A percentile compares a stretch with the other conserved stretches of the same genome.
Evolutionary conservation across 1,284 basidiomycete species (phyloP).

Genomic region (Tetrapyrgos nigripes): DNA sequence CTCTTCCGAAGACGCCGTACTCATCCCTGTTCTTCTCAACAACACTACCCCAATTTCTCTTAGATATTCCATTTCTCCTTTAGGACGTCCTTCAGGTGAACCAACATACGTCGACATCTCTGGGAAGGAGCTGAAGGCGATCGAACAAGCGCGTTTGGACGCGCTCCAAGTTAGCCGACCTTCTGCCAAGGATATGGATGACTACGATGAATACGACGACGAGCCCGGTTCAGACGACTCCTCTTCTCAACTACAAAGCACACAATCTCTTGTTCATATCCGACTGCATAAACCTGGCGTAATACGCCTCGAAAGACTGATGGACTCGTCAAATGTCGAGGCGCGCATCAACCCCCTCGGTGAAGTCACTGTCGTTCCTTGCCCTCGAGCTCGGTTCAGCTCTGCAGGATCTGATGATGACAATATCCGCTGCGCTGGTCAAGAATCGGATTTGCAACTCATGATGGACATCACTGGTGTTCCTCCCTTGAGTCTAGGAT

Average conservation of each 20-base stretch:
- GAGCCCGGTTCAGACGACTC: constrained; percentile 54
- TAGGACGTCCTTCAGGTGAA: constrained; percentile 59
- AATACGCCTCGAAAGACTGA: constrained; percentile 74
- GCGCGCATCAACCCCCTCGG: constrained; percentile 69
- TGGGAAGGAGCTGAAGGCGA: constrained; percentile 69
- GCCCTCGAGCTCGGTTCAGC: constrained; percentile 77
- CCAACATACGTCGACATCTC: constrained; percentile 63
- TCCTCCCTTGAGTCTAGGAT: constrained; percentile 79
- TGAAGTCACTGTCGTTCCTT: constrained; percentile 82
- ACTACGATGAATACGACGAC: constrained; percentile 67
- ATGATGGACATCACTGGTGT: constrained; percentile 79
- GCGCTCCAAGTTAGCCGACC: constrained; percentile 54
- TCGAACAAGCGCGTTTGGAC: constrained; percentile 64
- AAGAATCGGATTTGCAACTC: constrained; percentile 66
- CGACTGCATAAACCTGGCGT: constrained; percentile 74
- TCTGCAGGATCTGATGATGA: constrained; percentile 49
- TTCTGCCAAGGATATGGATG: constrained; percentile 49
- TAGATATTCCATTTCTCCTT: constrained; percentile 78
- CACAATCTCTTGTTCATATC: constrained; percentile 68
- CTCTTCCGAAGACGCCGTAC: constrained; percentile 57
- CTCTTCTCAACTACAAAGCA: constrained; percentile 34
- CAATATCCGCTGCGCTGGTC: constrained; percentile 75
- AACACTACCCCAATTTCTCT: constrained; percentile 84
- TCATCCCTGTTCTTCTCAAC: constrained; percentile 88
- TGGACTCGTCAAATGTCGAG: constrained; percentile 72